These are phyloP conservation scores for Skeletonema costatum DNA, from an alignment of 108 stramenopile species.

Conservation along the genomic window DNA sequence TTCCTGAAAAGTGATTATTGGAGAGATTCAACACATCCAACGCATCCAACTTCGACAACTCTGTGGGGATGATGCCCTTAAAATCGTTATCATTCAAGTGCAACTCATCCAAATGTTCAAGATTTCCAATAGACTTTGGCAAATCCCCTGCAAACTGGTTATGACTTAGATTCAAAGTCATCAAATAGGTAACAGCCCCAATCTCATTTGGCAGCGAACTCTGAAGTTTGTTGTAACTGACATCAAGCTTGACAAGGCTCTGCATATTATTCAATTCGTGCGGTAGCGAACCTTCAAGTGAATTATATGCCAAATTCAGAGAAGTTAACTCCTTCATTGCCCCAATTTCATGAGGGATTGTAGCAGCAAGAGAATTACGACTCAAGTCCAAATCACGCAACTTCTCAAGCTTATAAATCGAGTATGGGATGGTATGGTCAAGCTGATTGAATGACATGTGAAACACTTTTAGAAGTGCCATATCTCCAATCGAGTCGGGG, in stretches of 20 bases:
- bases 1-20: conserved; percentile 38
- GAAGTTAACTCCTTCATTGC: conserved; percentile 31
- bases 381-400: conserved; percentile 41
- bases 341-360: conserved; percentile 63
- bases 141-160: conserved; percentile 50
- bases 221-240: conserved; percentile 41
- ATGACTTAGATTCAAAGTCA: conserved; percentile 43
- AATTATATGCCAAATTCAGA: conserved; percentile 43
- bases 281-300: conserved; percentile 32
- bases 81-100: conserved; percentile 53
- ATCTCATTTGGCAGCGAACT: conserved; percentile 41
- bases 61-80: conserved; percentile 43
- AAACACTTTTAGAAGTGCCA: conserved; percentile 22
- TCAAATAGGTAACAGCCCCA: conserved; percentile 37
- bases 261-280: conserved; percentile 27
- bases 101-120: conserved; percentile 58
- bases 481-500: conserved; percentile 24
- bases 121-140: conserved; percentile 45
- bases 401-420: conserved; percentile 15
- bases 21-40: conserved; percentile 40
- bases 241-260: conserved; percentile 25
- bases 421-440: conserved; percentile 20
- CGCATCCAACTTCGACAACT: conserved; percentile 42
- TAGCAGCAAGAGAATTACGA: conserved; percentile 48
- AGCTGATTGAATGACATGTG: conserved; percentile 34